Percentiles rank a stretch among this genome's conserved stretches.
These are phyloP conservation scores for Bremia lactucae DNA, from an alignment of 352 stramenopile species.

Conservation along the genomic window DNA sequence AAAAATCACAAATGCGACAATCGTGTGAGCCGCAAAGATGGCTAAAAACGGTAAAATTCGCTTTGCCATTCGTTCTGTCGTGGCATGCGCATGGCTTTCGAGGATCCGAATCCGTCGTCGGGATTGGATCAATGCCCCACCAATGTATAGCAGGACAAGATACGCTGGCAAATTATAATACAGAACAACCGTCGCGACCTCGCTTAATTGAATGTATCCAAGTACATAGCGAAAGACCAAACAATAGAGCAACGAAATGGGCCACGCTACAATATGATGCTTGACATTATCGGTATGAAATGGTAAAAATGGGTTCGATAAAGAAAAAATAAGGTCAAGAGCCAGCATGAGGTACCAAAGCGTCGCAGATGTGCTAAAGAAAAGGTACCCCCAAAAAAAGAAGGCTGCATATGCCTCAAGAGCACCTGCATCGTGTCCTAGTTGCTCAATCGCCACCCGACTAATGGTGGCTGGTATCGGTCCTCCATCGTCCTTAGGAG, in stretches of 20 bases:
- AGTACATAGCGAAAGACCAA: conserved; percentile 60
- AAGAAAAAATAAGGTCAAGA: conserved; percentile 77
- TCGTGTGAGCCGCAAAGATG: conserved; percentile 46
- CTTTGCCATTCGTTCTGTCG: conserved; percentile 74
- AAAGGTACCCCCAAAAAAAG: conserved; percentile 80
- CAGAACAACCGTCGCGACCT: conserved; percentile 41
- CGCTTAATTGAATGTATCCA: conserved; percentile 10
- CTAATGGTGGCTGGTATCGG: conserved; percentile 37
- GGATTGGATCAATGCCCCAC: conserved; percentile 37
- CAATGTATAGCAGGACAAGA: conserved; percentile 60
- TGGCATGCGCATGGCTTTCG: conserved; percentile 64
- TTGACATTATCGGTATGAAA: conserved; percentile 82
- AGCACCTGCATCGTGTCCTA: conserved; percentile 15
- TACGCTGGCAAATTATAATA: conserved; percentile 64
- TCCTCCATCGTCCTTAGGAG: conserved; percentile 8
- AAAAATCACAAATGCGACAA: conserved; percentile 43
- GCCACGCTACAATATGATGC: conserved; percentile 77
- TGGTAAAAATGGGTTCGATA: conserved; percentile 79
- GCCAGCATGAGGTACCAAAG: conserved; percentile 83
- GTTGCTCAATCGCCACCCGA: conserved; percentile 48
- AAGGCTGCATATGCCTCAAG: conserved; percentile 47
- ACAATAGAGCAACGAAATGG: conserved; percentile 51
- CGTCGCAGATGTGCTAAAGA: conserved; percentile 67
- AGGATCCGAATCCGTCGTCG: conserved; percentile 63
- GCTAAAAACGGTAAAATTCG: conserved; percentile 70